Conservation (phyloP, 2,329 filamentous ascomycete genomes). For the Penicillium paneum region DNA sequence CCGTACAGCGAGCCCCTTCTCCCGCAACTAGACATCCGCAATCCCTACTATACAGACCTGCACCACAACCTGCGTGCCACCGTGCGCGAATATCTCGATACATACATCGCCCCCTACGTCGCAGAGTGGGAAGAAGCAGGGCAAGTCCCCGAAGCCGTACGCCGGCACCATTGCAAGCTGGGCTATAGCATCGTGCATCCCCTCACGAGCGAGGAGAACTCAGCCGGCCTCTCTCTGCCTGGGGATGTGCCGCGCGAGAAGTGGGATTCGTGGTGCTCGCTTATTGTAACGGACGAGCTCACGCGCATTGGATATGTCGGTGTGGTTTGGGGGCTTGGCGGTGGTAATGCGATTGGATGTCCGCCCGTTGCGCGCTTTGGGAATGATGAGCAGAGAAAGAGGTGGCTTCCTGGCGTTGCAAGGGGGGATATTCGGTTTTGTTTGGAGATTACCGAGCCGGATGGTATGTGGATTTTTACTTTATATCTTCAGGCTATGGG, state of each 20-base stretch:
- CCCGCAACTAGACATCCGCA: slow-evolving; percentile 43
- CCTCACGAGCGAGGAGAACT: slow-evolving; percentile 38
- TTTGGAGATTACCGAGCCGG: slow-evolving; percentile 63
- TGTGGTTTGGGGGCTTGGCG: slow-evolving; percentile 57
- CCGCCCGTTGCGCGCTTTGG: slow-evolving; percentile 64
- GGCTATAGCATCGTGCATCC: slow-evolving; percentile 41
- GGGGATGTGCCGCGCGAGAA: slow-evolving; percentile 48
- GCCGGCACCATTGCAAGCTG: slow-evolving; percentile 38
- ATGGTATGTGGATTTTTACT: slow-evolving; percentile 45
- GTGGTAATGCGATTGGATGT: slow-evolving; percentile 60
- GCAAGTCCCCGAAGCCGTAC: slow-evolving; percentile 47
- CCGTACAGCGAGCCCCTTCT: slow-evolving; percentile 45
- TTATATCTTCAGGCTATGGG: neutral
- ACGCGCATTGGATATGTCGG: slow-evolving; percentile 56
- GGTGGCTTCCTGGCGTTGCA: slow-evolving; percentile 60
- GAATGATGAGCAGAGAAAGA: slow-evolving; percentile 56
- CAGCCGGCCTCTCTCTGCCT: slow-evolving; percentile 40
- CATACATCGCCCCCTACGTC: slow-evolving; percentile 55
- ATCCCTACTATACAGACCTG: slow-evolving; percentile 60
- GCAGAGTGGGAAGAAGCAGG: slow-evolving; percentile 63
- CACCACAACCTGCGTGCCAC: slow-evolving; percentile 58
- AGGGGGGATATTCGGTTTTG: slow-evolving; percentile 60
- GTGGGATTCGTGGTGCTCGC: slow-evolving; percentile 56
- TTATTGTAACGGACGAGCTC: slow-evolving; percentile 57
- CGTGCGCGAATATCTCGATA: slow-evolving; percentile 59